Evolutionary conservation across 2,329 filamentous ascomycete genomes (phyloP), one percentile per base, ranked within the genome.

Genomic region (Fusarium stilboides): DNA sequence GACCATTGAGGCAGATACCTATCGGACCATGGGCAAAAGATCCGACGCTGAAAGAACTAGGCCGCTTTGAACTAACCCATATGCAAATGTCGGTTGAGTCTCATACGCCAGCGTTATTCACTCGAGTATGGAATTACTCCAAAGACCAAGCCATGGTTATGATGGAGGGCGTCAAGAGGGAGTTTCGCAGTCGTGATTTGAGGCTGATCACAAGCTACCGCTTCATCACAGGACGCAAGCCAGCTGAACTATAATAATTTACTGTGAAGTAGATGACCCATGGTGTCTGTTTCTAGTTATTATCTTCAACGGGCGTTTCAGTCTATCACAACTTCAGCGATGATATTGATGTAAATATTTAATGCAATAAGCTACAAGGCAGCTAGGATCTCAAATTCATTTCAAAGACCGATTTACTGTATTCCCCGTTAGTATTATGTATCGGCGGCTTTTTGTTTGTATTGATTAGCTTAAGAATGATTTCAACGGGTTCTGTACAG

Each of bases 81-180:
- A 81, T 82, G 80, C 79, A 82, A 55, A 81, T 82, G 80, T 80
- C 80, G 17, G 80, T 80, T 3, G 80, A 80, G 45, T 81, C 80
- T 13, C 79, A 82, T 53, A 81, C 79, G 2, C 80, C 78, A 0
- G 80, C 80, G 0, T 71, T 82, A 12, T 80, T 82, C 61, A 79
- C 80, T 0, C 75, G 80, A 2, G 79, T 81, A 0, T 76, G 74
- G 63, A 75, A 77, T 45, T 82, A 79, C 56, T 73, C 80, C 1
- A 74, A 81, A 12, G 82, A 84, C 40, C 79, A 81, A 22, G 80
- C 80, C 0, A 71, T 78, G 60, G 73, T 79, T 2, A 69, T 86
- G 45, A 81, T 84, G 64, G 78, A 84, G 45, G 85, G 86, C 13
- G 81, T 83, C 13, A 85, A 86, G 65, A 82, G 80, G 55, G 82